phyloP scores from a whole-genome alignment of 305 asterid genomes.

The Rubia peregrina region DNA sequence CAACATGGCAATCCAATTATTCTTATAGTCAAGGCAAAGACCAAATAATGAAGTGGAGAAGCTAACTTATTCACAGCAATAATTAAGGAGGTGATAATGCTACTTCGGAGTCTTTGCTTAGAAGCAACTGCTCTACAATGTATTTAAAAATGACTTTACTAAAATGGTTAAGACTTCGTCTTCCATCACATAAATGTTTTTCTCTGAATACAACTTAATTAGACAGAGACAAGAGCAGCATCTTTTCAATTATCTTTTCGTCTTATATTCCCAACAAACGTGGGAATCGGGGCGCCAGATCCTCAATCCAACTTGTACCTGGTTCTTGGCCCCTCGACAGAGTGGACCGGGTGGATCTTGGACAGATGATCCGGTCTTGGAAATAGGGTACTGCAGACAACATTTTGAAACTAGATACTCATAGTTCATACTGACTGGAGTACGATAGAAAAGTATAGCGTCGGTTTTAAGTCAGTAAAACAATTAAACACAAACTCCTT shows the following conservation, averaged over 20 bases:
- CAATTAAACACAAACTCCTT: background rate
- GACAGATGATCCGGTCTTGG: background rate
- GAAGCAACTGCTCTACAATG: background rate
- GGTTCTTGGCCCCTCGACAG: no score
- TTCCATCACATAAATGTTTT: background rate
- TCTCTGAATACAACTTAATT: background rate
- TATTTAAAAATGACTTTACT: background rate
- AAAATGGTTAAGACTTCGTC: background rate
- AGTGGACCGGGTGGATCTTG: background rate
- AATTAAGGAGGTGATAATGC: background rate
- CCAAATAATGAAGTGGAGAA: background rate
- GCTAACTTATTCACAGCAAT: background rate
- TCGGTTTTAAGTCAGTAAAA: background rate
- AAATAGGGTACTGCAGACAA: background rate
- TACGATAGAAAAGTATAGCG: no score
- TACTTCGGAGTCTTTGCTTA: conserved; percentile 1
- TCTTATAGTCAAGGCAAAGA: background rate
- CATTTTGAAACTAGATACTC: no score
- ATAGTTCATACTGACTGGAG: no score
- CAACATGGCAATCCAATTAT: background rate
- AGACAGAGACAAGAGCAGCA: background rate
- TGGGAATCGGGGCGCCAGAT: background rate
- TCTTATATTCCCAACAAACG: background rate
- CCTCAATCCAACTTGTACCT: background rate
- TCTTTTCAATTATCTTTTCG: background rate